Conservation (phyloP, 2,329 filamentous ascomycete species). For the Botrytis galanthina region DNA sequence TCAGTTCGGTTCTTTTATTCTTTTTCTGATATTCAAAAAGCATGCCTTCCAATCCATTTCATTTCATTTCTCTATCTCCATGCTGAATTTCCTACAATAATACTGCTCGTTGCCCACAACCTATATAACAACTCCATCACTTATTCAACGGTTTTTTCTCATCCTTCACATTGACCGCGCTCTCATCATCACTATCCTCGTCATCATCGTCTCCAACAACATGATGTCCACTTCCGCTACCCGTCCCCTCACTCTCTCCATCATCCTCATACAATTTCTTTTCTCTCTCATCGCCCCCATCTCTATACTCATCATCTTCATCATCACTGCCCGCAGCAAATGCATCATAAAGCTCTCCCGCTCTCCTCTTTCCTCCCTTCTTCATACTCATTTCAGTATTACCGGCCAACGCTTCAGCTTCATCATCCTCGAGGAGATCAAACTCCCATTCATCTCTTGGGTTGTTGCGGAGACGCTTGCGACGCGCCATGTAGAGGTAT, state of each 20-base stretch:
- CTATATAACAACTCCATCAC: conserved; percentile 6
- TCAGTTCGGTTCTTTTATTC: not conserved
- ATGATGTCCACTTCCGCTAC: conserved; percentile 42
- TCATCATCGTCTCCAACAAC: conserved; percentile 50
- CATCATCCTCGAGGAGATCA: conserved; percentile 83
- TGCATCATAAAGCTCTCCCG: conserved; percentile 93
- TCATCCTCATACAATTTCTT: conserved; percentile 37
- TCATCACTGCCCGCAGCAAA: conserved; percentile 90
- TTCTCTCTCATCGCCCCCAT: conserved; percentile 35
- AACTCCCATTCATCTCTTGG: conserved; percentile 88
- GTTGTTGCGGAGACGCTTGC: conserved; percentile 71
- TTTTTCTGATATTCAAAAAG: not conserved
- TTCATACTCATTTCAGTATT: conserved; percentile 47
- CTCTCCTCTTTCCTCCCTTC: conserved; percentile 55
- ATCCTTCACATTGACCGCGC: conserved; percentile 27
- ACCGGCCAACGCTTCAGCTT: conserved; percentile 56
- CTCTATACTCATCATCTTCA: conserved; percentile 52
- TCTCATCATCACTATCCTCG: conserved; percentile 45
- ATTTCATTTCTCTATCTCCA: not conserved
- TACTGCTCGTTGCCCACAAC: not conserved
- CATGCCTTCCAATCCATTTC: not conserved
- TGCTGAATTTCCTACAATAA: not conserved
- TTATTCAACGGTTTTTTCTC: conserved; percentile 11
- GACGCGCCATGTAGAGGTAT: conserved; percentile 78
- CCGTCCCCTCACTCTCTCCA: conserved; percentile 39